These are phyloP conservation scores for Glycine soja DNA, from an alignment of 306 rosid species.

Conservation along the genomic window DNA sequence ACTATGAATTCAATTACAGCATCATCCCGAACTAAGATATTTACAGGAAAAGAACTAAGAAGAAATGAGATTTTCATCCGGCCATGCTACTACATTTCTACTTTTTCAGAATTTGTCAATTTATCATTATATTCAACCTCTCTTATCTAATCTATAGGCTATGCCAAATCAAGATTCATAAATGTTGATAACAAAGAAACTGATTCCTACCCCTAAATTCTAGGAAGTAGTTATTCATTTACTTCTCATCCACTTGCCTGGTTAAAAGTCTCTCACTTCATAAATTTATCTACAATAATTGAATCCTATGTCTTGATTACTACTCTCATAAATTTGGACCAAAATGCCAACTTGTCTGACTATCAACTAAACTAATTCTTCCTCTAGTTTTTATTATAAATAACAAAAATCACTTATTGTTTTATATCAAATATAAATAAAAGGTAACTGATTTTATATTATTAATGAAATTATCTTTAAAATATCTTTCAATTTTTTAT, in stretches of 20 bases:
- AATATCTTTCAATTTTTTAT: no score
- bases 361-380: no score
- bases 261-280: background rate
- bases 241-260: background rate
- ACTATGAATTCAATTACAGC: no score
- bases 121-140: background rate
- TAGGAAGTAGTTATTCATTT: background rate
- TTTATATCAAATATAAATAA: no score
- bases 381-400: no score
- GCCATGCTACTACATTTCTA: background rate
- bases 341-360: background rate
- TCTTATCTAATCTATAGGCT: background rate
- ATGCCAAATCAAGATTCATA: background rate
- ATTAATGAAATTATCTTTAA: no score
- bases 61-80: no score
- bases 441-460: no score
- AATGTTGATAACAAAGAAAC: background rate
- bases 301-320: background rate
- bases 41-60: no score
- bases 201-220: background rate
- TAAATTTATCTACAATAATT: slow-evolving; percentile 4
- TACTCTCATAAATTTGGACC: background rate
- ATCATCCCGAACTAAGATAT: no score
- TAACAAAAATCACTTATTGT: no score
- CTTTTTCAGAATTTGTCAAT: background rate